Conservation (phyloP, 805 yeast genomes). For the Saccharomycopsis sp. region DNA sequence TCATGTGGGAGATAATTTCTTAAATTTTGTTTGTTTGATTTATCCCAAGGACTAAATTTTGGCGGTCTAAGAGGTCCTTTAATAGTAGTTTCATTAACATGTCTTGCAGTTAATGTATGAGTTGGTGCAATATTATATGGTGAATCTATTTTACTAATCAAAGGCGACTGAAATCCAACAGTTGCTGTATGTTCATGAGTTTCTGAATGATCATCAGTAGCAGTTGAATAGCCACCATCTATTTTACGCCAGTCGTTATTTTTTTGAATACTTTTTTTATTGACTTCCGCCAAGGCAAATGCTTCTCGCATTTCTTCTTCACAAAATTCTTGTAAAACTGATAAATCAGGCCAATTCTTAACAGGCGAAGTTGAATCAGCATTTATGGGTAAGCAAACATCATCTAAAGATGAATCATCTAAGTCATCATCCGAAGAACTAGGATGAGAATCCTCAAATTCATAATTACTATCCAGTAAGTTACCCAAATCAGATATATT, state of each 20-base stretch:
- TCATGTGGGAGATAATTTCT: conserved; percentile 14
- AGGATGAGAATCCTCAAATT: conserved; percentile 22
- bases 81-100: conserved; percentile 42
- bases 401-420: conserved; percentile 68
- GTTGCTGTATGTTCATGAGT: neutral
- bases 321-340: conserved; percentile 69
- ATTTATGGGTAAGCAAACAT: conserved; percentile 86
- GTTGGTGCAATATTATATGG: neutral
- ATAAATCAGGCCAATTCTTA: conserved; percentile 61
- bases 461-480: conserved; percentile 19
- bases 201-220: conserved; percentile 8
- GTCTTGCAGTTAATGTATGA: conserved; percentile 32
- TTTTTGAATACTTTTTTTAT: neutral
- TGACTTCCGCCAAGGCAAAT: neutral
- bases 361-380: conserved; percentile 28
- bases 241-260: neutral
- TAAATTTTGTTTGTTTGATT: conserved; percentile 21
- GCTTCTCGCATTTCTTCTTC: conserved; percentile 43
- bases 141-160: neutral
- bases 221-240: conserved; percentile 11
- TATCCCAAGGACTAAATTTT: conserved; percentile 69
- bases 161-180: conserved; percentile 15
- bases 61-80: conserved; percentile 69
- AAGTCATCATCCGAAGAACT: conserved; percentile 16
- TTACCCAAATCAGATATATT: conserved; percentile 18